phyloP scores from a whole-genome alignment of 1,139 yeast species.

The Blastobotrys arbuscula region DNA sequence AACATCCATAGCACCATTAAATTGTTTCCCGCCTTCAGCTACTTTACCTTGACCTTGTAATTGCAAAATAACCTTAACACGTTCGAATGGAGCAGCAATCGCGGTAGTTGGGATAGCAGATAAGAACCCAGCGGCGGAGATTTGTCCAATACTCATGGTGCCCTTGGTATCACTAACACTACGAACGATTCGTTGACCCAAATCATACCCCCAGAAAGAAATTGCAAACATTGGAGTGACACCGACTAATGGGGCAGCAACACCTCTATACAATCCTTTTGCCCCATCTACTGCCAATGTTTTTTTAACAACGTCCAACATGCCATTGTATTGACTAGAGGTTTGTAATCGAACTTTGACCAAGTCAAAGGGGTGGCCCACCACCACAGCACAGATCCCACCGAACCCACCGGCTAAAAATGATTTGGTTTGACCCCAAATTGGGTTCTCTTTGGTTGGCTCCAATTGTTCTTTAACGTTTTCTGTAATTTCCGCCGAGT shows the following conservation, averaged over 20 bases:
- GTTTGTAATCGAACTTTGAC: conserved; percentile 85
- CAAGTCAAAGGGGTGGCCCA: conserved; percentile 95
- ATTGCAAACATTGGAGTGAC: conserved; percentile 99
- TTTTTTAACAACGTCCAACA: conserved; percentile 60
- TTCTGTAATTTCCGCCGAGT: conserved; percentile 8
- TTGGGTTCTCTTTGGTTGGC: conserved; percentile 21
- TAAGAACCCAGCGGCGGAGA: conserved; percentile 91
- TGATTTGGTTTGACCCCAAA: conserved; percentile 55
- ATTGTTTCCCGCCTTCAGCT: conserved; percentile 35
- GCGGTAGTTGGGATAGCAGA: conserved; percentile 93
- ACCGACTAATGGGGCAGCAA: conserved; percentile 82
- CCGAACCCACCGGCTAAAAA: conserved; percentile 89
- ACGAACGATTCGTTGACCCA: conserved; percentile 72
- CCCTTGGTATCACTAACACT: conserved; percentile 38
- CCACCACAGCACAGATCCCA: conserved; percentile 77
- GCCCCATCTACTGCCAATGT: conserved; percentile 71
- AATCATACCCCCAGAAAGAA: conserved; percentile 96
- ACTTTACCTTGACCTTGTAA: conserved; percentile 50
- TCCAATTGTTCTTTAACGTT: not conserved
- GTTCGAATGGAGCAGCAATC: conserved; percentile 94
- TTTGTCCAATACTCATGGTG: conserved; percentile 58
- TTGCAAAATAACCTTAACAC: conserved; percentile 92
- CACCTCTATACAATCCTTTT: conserved; percentile 79
- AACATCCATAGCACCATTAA: conserved; percentile 51
- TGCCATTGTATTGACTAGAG: conserved; percentile 53